Conservation (phyloP, 208 protist species). For the Trypanosoma cruzi region DNA sequence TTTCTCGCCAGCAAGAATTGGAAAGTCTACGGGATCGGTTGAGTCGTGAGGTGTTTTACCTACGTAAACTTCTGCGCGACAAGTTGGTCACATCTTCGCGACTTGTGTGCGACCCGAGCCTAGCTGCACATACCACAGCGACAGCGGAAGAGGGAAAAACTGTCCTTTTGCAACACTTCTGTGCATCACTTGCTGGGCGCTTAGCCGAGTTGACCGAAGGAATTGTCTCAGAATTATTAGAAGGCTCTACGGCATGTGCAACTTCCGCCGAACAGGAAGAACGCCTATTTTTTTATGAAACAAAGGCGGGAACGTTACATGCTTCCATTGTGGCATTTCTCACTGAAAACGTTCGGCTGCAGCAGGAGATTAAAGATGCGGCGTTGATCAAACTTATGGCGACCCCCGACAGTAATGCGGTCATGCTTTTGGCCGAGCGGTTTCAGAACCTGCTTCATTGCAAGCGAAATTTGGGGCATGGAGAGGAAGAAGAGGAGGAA, state of each 20-base stretch:
- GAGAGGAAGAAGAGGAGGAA: neutral
- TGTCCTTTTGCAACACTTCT: constrained; percentile 23
- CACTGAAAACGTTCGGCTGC: constrained; percentile 50
- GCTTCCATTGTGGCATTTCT: constrained; percentile 44
- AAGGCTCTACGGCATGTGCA: constrained; percentile 9
- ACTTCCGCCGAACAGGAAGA: constrained; percentile 19
- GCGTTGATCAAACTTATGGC: constrained; percentile 14
- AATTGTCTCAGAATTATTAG: constrained; percentile 6
- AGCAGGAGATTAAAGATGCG: constrained; percentile 44
- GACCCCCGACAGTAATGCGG: neutral
- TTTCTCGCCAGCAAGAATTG: constrained; percentile 20
- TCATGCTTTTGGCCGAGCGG: constrained; percentile 11
- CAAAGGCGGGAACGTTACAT: constrained; percentile 34
- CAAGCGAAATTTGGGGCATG: neutral
- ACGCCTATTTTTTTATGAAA: constrained; percentile 29
- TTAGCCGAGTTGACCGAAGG: constrained; percentile 8
- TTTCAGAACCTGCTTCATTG: neutral
- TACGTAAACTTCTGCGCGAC: constrained; percentile 36
- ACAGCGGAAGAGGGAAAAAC: constrained; percentile 23
- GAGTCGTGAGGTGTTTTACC: constrained; percentile 42
- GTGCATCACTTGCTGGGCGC: constrained; percentile 7
- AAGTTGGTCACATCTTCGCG: neutral
- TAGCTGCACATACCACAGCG: neutral
- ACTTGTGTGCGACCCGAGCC: neutral
- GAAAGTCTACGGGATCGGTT: constrained; percentile 34